Base-by-base conservation (phyloP, 495 filamentous ascomycete species). In the Aspergillus saccharolyticus region DNA sequence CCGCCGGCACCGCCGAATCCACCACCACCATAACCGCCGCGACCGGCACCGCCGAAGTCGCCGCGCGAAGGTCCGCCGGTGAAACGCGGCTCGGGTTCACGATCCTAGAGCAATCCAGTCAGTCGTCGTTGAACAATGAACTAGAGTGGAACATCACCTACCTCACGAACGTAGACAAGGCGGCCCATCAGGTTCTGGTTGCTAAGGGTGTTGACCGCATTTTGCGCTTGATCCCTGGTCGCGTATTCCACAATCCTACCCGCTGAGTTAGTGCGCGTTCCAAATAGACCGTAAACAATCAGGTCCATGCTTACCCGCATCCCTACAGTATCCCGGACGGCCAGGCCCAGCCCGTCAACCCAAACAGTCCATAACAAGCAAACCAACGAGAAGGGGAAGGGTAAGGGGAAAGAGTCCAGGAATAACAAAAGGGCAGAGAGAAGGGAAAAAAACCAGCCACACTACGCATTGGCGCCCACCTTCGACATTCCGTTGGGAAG, bases 401-500 rank as follows among this genome's bases (percentile, higher is more conserved):
- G 62, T 56, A 54, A 54, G 56, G 48, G 30, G 55, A 58, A 54
- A 52, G 39, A 59, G 72, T 73, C 66, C 70, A 77, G 70, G 70
- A 66, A 70, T 72, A 80, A 81, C 79, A 75, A 79, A 81, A 82
- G 79, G 77, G 77, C 78, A 84, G 79, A 63, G 53, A 66, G 57
- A n/a, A 46, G 63, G 59, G 66, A 70, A 73, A 67, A 67, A 63
- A 85, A 83, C 86, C 87, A 90, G 84, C 85, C 89, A 85, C 83
- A 84, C 84, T 86, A 91, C 84, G 85, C 83, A 84, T 90, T 89
- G 86, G 85, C 85, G 89, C 91, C 90, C 91, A 97, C 94, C 95
- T 98, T 98, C 89, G 93, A 97, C 94, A 98, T 98, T 91, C 94
- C 94, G 85, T 98, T 98, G 71, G 95, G 95, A 91, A 98, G 91